Percentiles rank a stretch among this genome's conserved stretches.
Conservation (phyloP, 768 basidiomycete species). For the Lactarius sp. region DNA sequence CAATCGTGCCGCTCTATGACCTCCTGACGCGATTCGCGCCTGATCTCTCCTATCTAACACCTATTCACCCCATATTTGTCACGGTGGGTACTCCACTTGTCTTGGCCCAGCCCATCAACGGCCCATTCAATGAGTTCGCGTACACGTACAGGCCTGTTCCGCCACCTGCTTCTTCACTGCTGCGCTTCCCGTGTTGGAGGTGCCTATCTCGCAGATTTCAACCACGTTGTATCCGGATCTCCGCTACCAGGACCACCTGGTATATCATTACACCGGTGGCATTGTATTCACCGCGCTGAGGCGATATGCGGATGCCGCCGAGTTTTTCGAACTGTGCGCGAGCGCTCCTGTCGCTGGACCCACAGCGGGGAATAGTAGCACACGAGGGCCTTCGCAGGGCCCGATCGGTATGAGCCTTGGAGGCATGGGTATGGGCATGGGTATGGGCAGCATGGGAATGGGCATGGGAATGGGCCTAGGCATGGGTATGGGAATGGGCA, state of each 20-base stretch:
- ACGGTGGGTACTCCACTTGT: conserved; percentile 38
- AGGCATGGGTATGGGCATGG: conserved; percentile 11
- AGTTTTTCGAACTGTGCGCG: conserved; percentile 77
- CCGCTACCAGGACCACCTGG: conserved; percentile 70
- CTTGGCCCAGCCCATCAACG: not conserved
- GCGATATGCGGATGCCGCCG: conserved; percentile 63
- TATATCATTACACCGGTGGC: conserved; percentile 83
- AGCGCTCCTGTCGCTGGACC: conserved; percentile 35
- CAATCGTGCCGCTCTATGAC: conserved; percentile 54
- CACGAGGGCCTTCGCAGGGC: conserved; percentile 11
- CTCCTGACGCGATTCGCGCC: conserved; percentile 62
- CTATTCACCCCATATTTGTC: conserved; percentile 65
- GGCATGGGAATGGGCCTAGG: conserved; percentile 2
- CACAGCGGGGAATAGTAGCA: not conserved
- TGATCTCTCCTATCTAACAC: conserved; percentile 54
- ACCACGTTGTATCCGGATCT: conserved; percentile 52
- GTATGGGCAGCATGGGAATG: conserved; percentile 11
- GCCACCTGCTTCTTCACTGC: conserved; percentile 46
- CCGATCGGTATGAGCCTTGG: conserved; percentile 11
- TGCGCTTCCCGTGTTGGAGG: conserved; percentile 55
- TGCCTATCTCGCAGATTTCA: conserved; percentile 66
- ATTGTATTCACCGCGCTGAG: conserved; percentile 59
- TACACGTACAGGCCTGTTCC: conserved; percentile 47
- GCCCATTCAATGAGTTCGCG: not conserved
- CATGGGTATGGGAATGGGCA: conserved; percentile 16